phyloP scores from a whole-genome alignment of 495 filamentous ascomycete species.

The Xylaria curta region DNA sequence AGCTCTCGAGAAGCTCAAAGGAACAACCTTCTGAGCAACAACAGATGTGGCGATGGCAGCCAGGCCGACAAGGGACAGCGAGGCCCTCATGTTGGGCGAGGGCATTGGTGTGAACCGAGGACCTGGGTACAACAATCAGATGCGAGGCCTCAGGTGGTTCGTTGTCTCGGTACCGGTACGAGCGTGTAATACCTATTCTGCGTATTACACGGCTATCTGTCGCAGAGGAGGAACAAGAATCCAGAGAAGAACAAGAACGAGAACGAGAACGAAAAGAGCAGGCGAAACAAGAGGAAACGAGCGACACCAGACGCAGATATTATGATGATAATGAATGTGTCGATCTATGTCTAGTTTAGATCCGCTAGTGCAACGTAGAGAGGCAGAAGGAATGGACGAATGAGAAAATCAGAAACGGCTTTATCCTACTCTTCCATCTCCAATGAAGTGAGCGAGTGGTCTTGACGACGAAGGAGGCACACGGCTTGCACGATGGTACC shows the following conservation, averaged over 20 bases:
- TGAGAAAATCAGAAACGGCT: not conserved
- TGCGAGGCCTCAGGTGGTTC: not conserved
- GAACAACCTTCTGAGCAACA: constrained; percentile 34
- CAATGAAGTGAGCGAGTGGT: not conserved
- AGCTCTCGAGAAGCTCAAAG: constrained; percentile 34
- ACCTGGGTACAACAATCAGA: not conserved
- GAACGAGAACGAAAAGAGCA: not conserved
- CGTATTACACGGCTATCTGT: not conserved
- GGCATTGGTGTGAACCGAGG: not conserved
- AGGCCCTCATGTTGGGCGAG: constrained; percentile 30
- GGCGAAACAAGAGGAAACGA: constrained; percentile 1
- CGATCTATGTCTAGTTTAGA: not conserved
- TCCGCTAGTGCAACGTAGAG: not conserved
- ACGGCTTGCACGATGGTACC: not conserved
- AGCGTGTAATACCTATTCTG: not conserved
- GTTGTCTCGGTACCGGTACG: constrained; percentile 1
- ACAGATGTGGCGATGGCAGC: constrained; percentile 19
- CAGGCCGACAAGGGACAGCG: constrained; percentile 23
- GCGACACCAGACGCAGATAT: constrained; percentile 2
- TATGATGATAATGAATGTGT: not conserved
- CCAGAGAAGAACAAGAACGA: not conserved
- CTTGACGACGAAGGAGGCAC: not conserved
- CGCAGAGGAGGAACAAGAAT: not conserved
- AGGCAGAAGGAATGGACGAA: constrained; percentile 13
- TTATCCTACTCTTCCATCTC: constrained; percentile 8